These are phyloP conservation scores for Erodium texanum DNA, from an alignment of 441 rosid genomes.

Conservation along the genomic window DNA sequence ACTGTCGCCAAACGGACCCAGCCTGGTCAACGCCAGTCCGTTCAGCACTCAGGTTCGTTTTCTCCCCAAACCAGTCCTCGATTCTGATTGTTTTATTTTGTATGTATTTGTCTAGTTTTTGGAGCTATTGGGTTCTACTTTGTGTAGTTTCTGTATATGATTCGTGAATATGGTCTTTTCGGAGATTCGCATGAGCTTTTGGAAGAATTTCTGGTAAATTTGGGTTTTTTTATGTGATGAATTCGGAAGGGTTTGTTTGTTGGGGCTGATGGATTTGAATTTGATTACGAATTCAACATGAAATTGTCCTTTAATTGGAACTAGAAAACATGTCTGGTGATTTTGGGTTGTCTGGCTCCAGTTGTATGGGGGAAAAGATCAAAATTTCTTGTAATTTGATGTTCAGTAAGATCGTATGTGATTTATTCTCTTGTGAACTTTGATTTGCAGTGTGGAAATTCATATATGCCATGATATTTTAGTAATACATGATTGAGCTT, in stretches of 20 bases:
- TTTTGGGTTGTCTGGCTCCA: too few species aligned
- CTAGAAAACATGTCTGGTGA: neutral
- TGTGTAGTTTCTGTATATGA: too few species aligned
- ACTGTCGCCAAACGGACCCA: slow-evolving; percentile 84
- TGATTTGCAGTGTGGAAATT: neutral
- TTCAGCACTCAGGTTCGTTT: slow-evolving; percentile 72
- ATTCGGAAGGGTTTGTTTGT: neutral
- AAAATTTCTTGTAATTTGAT: neutral
- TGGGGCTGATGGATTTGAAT: neutral
- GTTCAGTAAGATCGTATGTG: neutral
- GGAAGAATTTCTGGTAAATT: neutral
- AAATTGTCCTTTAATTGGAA: neutral
- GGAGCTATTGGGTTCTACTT: neutral
- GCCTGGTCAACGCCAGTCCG: slow-evolving; percentile 79
- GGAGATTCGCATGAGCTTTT: neutral
- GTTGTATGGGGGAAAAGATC: neutral
- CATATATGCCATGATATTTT: neutral
- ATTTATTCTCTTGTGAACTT: neutral
- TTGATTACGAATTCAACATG: neutral
- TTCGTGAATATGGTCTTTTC: too few species aligned
- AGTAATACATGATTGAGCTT: neutral
- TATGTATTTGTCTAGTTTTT: neutral
- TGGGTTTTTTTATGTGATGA: neutral
- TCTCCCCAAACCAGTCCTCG: neutral
- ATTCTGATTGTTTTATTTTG: neutral